These are phyloP conservation scores for Pseudogymnoascus sp. DNA, from an alignment of 2,329 filamentous ascomycete species.

Conservation along the genomic window DNA sequence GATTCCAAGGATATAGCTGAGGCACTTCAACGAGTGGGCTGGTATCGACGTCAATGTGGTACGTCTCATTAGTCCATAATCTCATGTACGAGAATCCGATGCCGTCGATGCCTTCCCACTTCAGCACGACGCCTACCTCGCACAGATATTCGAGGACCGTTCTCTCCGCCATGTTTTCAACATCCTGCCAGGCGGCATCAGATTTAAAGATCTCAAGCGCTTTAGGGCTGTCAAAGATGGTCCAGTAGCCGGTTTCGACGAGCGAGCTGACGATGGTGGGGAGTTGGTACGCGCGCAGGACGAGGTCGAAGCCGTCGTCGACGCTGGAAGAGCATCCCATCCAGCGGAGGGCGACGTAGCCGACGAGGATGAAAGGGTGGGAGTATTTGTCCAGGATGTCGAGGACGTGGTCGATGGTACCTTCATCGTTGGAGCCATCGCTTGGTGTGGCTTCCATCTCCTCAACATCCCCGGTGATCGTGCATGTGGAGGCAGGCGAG, in stretches of 20 bases:
- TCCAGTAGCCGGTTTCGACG: background rate
- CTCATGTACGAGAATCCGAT: background rate
- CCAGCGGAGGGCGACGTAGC: background rate
- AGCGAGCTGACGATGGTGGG: background rate
- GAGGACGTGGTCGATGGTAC: background rate
- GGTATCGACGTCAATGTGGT: background rate
- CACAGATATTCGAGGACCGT: background rate
- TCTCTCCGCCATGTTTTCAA: background rate
- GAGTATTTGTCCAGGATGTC: background rate
- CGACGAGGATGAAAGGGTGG: background rate
- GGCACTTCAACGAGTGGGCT: background rate
- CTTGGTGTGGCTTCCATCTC: background rate
- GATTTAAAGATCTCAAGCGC: background rate
- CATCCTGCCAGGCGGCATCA: background rate
- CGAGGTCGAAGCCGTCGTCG: background rate
- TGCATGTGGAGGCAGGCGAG: background rate
- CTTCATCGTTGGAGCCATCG: background rate
- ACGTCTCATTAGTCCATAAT: background rate
- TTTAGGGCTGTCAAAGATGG: background rate
- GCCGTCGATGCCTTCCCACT: background rate
- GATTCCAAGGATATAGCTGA: background rate
- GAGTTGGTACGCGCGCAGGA: background rate
- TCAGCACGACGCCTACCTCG: background rate
- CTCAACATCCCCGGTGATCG: background rate
- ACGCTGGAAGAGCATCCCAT: background rate